These are phyloP conservation scores for Chimonanthus salicifolius DNA, from an alignment of 164 flowering plant genomes.

Conservation along the genomic window DNA sequence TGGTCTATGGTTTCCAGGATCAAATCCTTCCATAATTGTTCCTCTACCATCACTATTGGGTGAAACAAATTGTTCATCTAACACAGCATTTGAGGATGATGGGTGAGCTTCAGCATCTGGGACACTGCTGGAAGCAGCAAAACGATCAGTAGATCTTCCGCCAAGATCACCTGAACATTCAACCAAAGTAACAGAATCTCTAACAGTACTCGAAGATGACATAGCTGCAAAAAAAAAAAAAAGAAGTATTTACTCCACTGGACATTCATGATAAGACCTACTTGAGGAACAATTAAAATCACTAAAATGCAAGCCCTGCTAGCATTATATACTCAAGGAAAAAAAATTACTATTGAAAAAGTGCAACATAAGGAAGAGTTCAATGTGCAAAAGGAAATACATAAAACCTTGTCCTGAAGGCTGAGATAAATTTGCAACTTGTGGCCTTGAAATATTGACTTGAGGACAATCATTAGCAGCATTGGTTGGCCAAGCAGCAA, in stretches of 20 bases:
- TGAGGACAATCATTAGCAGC: conserved; percentile 19
- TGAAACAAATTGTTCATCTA: not conserved
- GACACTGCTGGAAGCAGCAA: not conserved
- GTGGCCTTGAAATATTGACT: conserved; percentile 14
- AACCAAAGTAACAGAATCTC: not conserved
- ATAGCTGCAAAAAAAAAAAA: not conserved
- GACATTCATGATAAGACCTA: not conserved
- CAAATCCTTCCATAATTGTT: not conserved
- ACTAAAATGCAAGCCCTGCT: not conserved
- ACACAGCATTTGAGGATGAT: not conserved
- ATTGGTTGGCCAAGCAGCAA: conserved; percentile 72
- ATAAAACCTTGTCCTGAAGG: conserved; percentile 33
- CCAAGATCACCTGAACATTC: not conserved
- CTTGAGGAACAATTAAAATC: not conserved
- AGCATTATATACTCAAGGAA: not conserved
- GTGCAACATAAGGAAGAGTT: not conserved
- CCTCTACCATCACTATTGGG: not conserved
- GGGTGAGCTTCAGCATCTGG: not conserved
- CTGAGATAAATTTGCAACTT: conserved; percentile 19
- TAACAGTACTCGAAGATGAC: not conserved
- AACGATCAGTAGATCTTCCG: not conserved
- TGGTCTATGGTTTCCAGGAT: not conserved
- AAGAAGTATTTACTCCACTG: not conserved
- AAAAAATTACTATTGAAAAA: no score
- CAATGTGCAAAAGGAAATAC: not conserved